A percentile compares a stretch with the other conserved stretches of the same genome.
These are phyloP conservation scores for Hanseniaspora singularis DNA, from an alignment of 805 yeast genomes.

Conservation along the genomic window DNA sequence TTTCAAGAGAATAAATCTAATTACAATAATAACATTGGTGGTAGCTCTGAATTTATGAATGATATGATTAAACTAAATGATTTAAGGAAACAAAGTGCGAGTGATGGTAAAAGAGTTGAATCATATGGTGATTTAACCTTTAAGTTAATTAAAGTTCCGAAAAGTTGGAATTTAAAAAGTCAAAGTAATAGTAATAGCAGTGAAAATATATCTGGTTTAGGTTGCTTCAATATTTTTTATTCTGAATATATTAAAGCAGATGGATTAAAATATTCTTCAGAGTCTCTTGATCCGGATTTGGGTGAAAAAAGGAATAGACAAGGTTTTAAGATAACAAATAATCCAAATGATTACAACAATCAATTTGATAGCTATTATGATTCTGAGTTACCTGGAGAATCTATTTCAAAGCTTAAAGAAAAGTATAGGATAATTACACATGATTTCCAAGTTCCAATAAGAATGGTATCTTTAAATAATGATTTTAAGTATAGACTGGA, in stretches of 20 bases:
- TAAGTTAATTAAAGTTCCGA: conserved; percentile 8
- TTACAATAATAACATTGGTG: no score
- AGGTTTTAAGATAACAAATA: conserved; percentile 10
- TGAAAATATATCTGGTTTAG: not conserved
- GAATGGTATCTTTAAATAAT: conserved; percentile 4
- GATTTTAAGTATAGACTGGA: conserved; percentile 11
- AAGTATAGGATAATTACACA: conserved; percentile 5
- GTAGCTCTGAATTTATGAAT: conserved; percentile 3
- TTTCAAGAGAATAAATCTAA: no score
- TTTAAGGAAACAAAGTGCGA: not conserved
- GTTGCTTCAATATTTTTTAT: conserved; percentile 7
- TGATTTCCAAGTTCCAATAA: conserved; percentile 10
- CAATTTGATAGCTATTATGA: not conserved
- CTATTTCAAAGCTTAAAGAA: not conserved
- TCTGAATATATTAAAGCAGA: conserved; percentile 2
- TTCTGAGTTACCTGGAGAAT: not conserved
- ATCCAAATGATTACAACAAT: not conserved
- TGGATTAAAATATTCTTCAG: not conserved
- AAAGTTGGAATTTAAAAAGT: conserved; percentile 4
- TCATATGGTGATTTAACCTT: conserved; percentile 8
- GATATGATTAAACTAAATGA: conserved; percentile 11
- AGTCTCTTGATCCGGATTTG: not conserved
- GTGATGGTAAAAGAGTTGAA: not conserved
- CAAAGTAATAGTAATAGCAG: not conserved
- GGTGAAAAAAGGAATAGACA: conserved; percentile 2